Evolutionary conservation across 768 basidiomycete genomes (phyloP), one percentile per base, ranked within the genome.

Genomic region (Serendipita sp.): DNA sequence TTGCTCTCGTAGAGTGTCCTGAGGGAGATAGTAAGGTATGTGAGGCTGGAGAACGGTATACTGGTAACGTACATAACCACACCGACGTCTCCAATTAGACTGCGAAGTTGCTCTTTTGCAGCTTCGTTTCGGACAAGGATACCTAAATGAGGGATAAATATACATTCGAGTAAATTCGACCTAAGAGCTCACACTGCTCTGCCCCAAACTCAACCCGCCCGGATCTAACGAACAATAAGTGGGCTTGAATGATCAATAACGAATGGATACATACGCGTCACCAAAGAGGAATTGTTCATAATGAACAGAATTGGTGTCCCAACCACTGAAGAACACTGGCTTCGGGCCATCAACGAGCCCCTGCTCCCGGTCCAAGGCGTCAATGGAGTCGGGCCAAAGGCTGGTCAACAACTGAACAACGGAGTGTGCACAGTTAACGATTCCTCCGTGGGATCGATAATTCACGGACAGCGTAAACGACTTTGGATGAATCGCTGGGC

Each of bases 391-490:
- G 0, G 82, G 82, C 82, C 84, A 88, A 63, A 83, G 83, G 7
- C 66, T 67, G 16, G 73, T 77, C 14, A 88, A 80, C 1, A 88
- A 70, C n/a, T 82, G 77, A 3, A 88, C 78, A 26, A 87, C 72
- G 0, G 78, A 79, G 60, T 82, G 79, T 0, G 86, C 86, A 66
- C 83, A 85, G 50, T 82, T 75, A n/a, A 88, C 81, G 44, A 88
- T 88, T 1, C 87, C 87, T 0, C 78, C 79, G 67, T 87, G 84
- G 0, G 84, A 86, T 3, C 86, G 79, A 66, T 85, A 87, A 67
- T 88, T 88, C 56, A 78, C 72, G 0, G 77, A 71, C 0, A 89
- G 75, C 17, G 53, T 58, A 58, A 58, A 58, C 33, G 20, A 22
- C 31, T 58, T 58, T 28, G 53, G 53, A 30, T 58, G 53, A 20